Percentiles rank a stretch among this genome's conserved stretches.
phyloP scores from a whole-genome alignment of 2,329 filamentous ascomycete species.

The Gaeumannomyces sp. region DNA sequence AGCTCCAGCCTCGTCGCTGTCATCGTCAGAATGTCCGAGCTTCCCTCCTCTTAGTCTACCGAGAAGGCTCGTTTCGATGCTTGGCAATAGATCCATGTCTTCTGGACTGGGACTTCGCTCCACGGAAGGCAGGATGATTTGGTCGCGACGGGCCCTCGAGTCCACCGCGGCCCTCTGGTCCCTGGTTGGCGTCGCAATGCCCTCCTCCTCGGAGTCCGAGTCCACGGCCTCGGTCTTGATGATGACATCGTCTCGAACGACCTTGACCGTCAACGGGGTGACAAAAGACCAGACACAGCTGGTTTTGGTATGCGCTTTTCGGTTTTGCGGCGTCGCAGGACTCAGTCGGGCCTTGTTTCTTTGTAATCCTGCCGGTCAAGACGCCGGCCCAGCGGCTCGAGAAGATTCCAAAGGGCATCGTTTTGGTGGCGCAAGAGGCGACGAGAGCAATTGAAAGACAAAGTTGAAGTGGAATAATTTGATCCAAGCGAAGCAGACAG shows the following conservation, averaged over 20 bases:
- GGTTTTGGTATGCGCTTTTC: neutral
- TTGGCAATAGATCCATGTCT: neutral
- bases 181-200: neutral
- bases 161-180: neutral
- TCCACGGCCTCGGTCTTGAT: slow-evolving; percentile 4
- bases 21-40: neutral
- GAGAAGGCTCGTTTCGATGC: slow-evolving; percentile 3
- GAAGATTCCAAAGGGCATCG: neutral
- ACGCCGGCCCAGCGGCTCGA: slow-evolving; percentile 1
- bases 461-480: neutral
- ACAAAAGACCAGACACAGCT: neutral
- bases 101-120: slow-evolving; percentile 6
- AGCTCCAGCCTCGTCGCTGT: neutral
- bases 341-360: neutral
- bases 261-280: neutral
- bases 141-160: neutral
- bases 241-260: neutral
- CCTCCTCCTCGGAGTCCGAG: neutral
- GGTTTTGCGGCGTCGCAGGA: neutral
- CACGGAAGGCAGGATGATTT: slow-evolving; percentile 1
- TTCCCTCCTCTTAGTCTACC: slow-evolving; percentile 2
- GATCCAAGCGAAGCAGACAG: too few species aligned
- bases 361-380: slow-evolving; percentile 5
- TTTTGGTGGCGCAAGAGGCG: neutral
- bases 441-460: neutral